phyloP scores from a whole-genome alignment of 441 rosid species.

The Mallotus repandus region DNA sequence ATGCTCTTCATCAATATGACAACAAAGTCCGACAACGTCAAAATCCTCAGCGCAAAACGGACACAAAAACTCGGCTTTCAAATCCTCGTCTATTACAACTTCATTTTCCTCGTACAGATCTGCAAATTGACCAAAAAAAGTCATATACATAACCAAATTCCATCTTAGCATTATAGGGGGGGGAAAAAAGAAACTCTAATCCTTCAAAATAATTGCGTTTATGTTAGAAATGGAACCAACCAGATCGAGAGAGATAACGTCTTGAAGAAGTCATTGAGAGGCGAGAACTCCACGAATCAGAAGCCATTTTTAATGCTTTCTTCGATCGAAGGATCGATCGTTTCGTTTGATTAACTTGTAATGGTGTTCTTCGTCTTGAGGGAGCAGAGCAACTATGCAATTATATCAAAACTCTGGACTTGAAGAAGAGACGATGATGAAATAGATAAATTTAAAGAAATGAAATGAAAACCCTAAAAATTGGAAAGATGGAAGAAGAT shows the following conservation, averaged over 20 bases:
- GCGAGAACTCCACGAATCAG: conserved; percentile 48
- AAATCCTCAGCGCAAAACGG: conserved; percentile 81
- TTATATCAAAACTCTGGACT: too few species aligned
- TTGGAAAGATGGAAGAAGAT: neutral
- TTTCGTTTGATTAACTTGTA: neutral
- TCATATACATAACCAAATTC: neutral
- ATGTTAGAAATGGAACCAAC: conserved; percentile 18
- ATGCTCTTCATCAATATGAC: conserved; percentile 80
- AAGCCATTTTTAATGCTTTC: conserved; percentile 16
- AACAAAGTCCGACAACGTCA: conserved; percentile 77
- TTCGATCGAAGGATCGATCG: too few species aligned
- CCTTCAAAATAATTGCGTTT: neutral
- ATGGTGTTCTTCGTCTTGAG: too few species aligned
- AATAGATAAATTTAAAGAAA: neutral
- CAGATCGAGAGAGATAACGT: conserved; percentile 49
- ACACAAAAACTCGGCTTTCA: conserved; percentile 61
- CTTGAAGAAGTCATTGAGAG: conserved; percentile 39
- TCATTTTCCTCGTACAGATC: conserved; percentile 61
- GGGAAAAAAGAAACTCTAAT: too few species aligned
- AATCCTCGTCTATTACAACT: conserved; percentile 55
- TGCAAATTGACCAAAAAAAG: conserved; percentile 15
- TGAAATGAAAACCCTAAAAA: conserved; percentile 2
- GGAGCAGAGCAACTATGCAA: neutral
- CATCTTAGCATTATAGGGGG: neutral
- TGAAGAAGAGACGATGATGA: neutral